Conservation (phyloP, 192 early-diverging fungal genomes). For the Coemansia sp. region DNA sequence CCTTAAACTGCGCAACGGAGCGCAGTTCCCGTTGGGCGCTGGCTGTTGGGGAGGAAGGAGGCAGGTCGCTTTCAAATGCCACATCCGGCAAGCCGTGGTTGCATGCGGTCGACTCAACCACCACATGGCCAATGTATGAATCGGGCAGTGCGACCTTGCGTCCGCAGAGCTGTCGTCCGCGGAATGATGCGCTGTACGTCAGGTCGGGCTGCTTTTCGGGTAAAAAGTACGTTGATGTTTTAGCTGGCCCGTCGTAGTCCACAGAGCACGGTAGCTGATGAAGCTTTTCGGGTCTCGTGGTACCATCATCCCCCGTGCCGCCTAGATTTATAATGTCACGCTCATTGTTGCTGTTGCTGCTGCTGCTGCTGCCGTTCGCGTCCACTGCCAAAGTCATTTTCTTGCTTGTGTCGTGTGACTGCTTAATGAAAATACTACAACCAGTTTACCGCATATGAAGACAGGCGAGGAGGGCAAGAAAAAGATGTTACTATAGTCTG, state of each 20-base stretch:
- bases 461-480: neutral
- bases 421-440: neutral
- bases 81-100: conserved; percentile 5
- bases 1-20: conserved; percentile 22
- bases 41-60: neutral
- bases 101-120: conserved; percentile 12
- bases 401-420: neutral
- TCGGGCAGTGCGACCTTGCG: conserved; percentile 18
- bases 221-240: conserved; percentile 32
- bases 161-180: conserved; percentile 47
- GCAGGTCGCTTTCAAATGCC: conserved; percentile 28
- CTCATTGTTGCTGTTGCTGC: neutral
- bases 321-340: conserved; percentile 22
- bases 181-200: conserved; percentile 34
- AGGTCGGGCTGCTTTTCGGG: conserved; percentile 12
- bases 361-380: neutral
- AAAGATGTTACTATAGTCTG: too few relatives aligned
- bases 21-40: conserved; percentile 25
- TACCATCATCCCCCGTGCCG: neutral
- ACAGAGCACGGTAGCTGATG: conserved; percentile 39
- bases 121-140: conserved; percentile 31
- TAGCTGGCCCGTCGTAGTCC: conserved; percentile 37
- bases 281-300: neutral
- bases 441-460: neutral
- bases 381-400: neutral